Evolutionary conservation across 371 early-diverging fungal species (phyloP), one percentile per base, ranked within the genome.

Genomic region (Mortierella sp.): DNA sequence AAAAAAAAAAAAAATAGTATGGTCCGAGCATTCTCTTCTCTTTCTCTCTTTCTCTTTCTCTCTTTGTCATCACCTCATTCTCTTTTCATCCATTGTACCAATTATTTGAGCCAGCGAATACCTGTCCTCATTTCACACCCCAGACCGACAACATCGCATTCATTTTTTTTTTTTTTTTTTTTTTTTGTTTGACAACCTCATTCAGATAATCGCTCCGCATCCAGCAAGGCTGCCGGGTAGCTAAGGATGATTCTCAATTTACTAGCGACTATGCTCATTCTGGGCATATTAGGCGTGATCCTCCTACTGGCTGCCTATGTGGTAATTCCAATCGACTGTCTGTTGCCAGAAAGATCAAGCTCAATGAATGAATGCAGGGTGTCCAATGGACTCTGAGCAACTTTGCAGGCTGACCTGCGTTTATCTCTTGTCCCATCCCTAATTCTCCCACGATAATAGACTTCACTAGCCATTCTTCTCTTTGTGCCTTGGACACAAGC

Each of bases 401-500:
- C 4, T 45, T 55, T 45, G 43, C 14, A 12, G 50, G 37, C 19
- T 0, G 16, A 18, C 50, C 21, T 23, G 14, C 37, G 43, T 12
- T n/a, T n/a, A 48, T 18, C 26, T 23, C 11, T 52, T 58, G 48
- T 29, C 30, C 0, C 11, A 1, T 25, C 29, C n/a, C 57, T 57
- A 16, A 18, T 25, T 26, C 21, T 2, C 29, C 48, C 48, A 4
- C n/a, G 18, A 47, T 44, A 43, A 25, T 63, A 76, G 76, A 76
- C 76, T 7, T 66, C 76, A 14, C 71, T 76, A 0, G 76, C 68
- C 6, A 64, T 76, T 19, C 72, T 76, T 7, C 53, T 76, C 21
- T 76, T 76, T 30, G 48, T 76, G 12, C 76, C 76, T 1, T 76
- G 72, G 72, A 76, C 76, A 9, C 76, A 76, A 29, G 76, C 76